Percentiles rank a stretch among this genome's conserved stretches.
phyloP scores from a whole-genome alignment of 345 rosid species.

The Ricinus communis region DNA sequence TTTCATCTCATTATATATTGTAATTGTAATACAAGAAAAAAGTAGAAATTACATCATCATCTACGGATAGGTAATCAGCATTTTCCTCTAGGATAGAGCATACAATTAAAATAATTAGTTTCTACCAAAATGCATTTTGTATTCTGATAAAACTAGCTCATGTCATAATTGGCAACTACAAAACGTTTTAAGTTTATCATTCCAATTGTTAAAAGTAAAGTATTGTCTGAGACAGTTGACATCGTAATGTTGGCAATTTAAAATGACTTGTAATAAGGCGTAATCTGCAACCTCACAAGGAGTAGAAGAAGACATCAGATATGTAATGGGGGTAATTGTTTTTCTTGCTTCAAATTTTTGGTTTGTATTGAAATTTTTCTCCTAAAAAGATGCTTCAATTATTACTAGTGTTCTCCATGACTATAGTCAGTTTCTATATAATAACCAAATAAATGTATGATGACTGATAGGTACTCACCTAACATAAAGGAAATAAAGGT shows the following conservation, averaged over 20 bases:
- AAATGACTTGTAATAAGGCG: not conserved
- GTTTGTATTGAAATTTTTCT: not conserved
- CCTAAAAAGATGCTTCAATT: not conserved
- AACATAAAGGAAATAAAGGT: slow-evolving; percentile 91
- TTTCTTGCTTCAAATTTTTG: not conserved
- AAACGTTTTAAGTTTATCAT: not conserved
- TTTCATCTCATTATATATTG: too few species aligned
- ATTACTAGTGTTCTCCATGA: not conserved
- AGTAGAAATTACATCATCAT: too few species aligned
- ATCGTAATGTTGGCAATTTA: not conserved
- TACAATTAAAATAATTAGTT: too few species aligned
- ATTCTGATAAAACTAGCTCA: not conserved
- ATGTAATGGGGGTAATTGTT: not conserved
- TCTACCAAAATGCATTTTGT: not conserved
- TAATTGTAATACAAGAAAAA: too few species aligned
- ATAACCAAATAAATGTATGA: slow-evolving; percentile 19
- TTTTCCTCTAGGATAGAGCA: too few species aligned
- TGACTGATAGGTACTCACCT: slow-evolving; percentile 79
- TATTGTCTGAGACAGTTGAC: not conserved
- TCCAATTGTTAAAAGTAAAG: not conserved
- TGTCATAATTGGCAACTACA: not conserved
- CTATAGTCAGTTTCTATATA: not conserved
- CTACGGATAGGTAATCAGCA: too few species aligned
- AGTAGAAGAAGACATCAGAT: not conserved
- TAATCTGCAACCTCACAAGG: not conserved